Evolutionary conservation across 768 basidiomycete species (phyloP).

Genomic region (Russula vinacea): DNA sequence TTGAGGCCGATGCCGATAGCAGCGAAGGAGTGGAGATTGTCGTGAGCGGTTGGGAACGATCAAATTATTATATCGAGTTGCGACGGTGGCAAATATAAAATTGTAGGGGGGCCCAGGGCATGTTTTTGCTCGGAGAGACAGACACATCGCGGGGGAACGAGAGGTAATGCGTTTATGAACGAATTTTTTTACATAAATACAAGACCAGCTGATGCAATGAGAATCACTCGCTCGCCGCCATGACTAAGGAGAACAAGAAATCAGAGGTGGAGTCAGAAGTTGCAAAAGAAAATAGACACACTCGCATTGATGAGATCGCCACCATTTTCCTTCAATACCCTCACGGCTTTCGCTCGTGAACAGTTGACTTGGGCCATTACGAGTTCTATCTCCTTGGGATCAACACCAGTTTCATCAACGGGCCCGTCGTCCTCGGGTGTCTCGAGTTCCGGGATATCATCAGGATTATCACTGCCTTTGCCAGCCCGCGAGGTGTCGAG

Average conservation of each 20-base stretch:
- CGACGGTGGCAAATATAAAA: constrained; percentile 49
- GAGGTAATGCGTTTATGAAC: constrained; percentile 15
- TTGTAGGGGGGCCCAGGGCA: not conserved
- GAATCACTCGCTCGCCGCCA: constrained; percentile 86
- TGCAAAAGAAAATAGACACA: constrained; percentile 45
- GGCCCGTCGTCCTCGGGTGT: constrained; percentile 76
- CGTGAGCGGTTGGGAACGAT: constrained; percentile 81
- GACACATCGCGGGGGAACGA: constrained; percentile 1
- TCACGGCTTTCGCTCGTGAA: constrained; percentile 87
- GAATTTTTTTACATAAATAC: constrained; percentile 18
- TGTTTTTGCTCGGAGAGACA: constrained; percentile 19
- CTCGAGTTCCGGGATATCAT: constrained; percentile 83
- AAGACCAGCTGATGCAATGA: constrained; percentile 36
- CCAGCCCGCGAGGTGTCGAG: constrained; percentile 52
- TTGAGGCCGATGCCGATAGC: constrained; percentile 17
- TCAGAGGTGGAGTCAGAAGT: not conserved
- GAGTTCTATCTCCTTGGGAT: constrained; percentile 92
- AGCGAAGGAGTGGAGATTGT: constrained; percentile 59
- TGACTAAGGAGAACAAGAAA: constrained; percentile 50
- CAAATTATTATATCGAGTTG: constrained; percentile 83
- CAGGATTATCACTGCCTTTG: constrained; percentile 61
- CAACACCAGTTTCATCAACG: constrained; percentile 83
- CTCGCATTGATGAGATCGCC: constrained; percentile 97
- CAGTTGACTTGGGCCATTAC: constrained; percentile 91
- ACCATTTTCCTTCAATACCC: constrained; percentile 84